Conservation (phyloP, 768 basidiomycete genomes). For the Leccinum sublutescens region DNA sequence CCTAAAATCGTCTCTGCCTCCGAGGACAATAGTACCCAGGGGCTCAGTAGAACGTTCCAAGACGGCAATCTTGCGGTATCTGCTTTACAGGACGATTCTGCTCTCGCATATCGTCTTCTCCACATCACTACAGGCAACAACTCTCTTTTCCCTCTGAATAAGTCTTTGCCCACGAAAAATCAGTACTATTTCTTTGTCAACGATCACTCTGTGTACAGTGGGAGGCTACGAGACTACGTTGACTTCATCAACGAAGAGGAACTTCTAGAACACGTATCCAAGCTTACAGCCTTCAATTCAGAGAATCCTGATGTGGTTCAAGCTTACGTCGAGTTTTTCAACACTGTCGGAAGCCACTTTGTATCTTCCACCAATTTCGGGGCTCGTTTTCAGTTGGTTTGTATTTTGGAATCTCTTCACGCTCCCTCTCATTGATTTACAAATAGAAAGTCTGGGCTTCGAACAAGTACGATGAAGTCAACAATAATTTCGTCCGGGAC, state of each 20-base stretch:
- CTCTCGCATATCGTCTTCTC: conserved; percentile 6
- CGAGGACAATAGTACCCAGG: neutral
- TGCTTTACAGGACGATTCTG: neutral
- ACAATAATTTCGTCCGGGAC: conserved; percentile 1
- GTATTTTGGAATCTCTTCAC: neutral
- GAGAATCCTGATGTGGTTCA: conserved; percentile 1
- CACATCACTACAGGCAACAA: neutral
- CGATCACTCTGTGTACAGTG: conserved; percentile 1
- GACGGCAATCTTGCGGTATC: conserved; percentile 1
- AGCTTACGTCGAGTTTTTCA: conserved; percentile 5
- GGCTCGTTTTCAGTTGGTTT: conserved; percentile 6
- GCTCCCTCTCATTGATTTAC: neutral
- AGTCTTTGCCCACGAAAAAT: conserved; percentile 1
- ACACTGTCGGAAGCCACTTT: conserved; percentile 7
- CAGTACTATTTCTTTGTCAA: conserved; percentile 7
- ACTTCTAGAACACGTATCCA: conserved; percentile 1
- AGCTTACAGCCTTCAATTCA: conserved; percentile 2
- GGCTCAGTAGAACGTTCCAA: neutral
- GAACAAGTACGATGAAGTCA: conserved; percentile 8
- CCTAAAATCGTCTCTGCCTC: conserved; percentile 2
- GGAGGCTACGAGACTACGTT: conserved; percentile 1
- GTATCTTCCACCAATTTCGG: conserved; percentile 1
- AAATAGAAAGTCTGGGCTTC: conserved; percentile 8
- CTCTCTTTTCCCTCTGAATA: conserved; percentile 6
- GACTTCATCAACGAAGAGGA: conserved; percentile 9